Conservation (phyloP, 495 filamentous ascomycete genomes). For the Oidiodendron maius region DNA sequence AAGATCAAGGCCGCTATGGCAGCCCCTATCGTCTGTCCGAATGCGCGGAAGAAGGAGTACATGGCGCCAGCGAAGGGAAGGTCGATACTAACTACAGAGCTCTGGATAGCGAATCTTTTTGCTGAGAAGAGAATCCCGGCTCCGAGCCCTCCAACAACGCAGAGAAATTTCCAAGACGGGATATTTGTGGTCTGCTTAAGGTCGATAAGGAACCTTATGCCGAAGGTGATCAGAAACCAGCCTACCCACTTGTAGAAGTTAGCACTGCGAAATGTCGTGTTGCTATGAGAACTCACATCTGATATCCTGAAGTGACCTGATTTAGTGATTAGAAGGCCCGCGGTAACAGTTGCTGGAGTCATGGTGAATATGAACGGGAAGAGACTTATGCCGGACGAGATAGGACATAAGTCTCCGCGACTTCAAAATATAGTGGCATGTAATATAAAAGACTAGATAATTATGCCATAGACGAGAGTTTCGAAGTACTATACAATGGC, state of each 20-base stretch:
- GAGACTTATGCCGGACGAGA: slow-evolving; percentile 52
- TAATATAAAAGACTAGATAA: too few species aligned
- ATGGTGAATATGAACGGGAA: slow-evolving; percentile 50
- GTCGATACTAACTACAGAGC: slow-evolving; percentile 34
- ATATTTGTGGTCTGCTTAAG: slow-evolving; percentile 39
- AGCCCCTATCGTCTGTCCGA: slow-evolving; percentile 44
- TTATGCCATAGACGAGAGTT: slow-evolving; percentile 42
- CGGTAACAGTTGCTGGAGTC: slow-evolving; percentile 37
- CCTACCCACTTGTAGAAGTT: slow-evolving; percentile 41
- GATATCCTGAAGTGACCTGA: slow-evolving; percentile 39
- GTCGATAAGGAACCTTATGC: slow-evolving; percentile 44
- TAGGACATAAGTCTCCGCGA: slow-evolving; percentile 50
- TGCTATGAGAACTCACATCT: too few species aligned
- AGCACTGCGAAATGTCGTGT: too few species aligned
- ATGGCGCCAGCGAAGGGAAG: slow-evolving; percentile 53
- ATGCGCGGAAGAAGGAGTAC: slow-evolving; percentile 51
- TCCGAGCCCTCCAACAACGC: slow-evolving; percentile 43
- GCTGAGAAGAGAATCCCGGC: slow-evolving; percentile 46
- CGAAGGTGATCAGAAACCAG: slow-evolving; percentile 42
- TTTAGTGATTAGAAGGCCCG: slow-evolving; percentile 41
- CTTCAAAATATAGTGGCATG: slow-evolving; percentile 60
- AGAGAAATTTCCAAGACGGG: slow-evolving; percentile 44
- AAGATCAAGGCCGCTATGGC: slow-evolving; percentile 51
- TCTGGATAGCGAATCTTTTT: slow-evolving; percentile 43
- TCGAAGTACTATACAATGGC: slow-evolving; percentile 30